Evolutionary conservation across 2,329 filamentous ascomycete species (phyloP).

Genomic region (Acrocalymma vagum): DNA sequence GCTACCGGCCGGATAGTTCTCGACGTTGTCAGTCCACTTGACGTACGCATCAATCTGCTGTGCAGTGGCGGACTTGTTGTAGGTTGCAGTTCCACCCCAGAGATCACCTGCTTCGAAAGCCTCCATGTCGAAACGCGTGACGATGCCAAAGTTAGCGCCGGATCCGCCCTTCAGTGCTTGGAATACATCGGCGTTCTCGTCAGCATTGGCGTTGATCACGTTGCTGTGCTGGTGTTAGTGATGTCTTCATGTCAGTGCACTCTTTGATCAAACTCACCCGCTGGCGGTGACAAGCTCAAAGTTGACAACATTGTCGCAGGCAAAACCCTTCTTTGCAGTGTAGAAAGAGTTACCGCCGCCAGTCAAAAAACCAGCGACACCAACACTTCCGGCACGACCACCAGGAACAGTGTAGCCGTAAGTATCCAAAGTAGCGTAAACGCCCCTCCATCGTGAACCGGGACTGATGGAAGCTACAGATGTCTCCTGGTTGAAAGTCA

Average conservation of each 20-base stretch:
- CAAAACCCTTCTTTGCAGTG: conserved; percentile 28
- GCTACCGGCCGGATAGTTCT: conserved; percentile 29
- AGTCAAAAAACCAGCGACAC: conserved; percentile 36
- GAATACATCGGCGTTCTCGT: conserved; percentile 43
- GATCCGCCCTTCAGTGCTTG: conserved; percentile 52
- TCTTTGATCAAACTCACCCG: conserved; percentile 25
- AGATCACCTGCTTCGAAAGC: conserved; percentile 30
- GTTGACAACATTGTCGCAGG: conserved; percentile 36
- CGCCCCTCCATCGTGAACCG: conserved; percentile 42
- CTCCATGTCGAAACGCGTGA: conserved; percentile 44
- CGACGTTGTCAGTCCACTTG: conserved; percentile 31
- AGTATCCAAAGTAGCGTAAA: conserved; percentile 37
- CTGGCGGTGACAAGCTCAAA: conserved; percentile 48
- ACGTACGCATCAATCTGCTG: conserved; percentile 28
- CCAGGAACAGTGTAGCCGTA: conserved; percentile 26
- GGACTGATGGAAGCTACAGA: conserved; percentile 31
- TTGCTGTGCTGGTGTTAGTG: conserved; percentile 29
- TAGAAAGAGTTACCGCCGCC: conserved; percentile 40
- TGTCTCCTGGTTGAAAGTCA: conserved; percentile 14
- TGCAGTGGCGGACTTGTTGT: conserved; percentile 20
- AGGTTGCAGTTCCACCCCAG: conserved; percentile 28
- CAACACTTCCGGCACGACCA: conserved; percentile 32
- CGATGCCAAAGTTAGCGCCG: conserved; percentile 50
- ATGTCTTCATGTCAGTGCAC: conserved; percentile 25
- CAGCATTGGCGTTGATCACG: conserved; percentile 47